Base-by-base conservation (phyloP, 768 basidiomycete genomes). In the Auriculariales sp. region DNA sequence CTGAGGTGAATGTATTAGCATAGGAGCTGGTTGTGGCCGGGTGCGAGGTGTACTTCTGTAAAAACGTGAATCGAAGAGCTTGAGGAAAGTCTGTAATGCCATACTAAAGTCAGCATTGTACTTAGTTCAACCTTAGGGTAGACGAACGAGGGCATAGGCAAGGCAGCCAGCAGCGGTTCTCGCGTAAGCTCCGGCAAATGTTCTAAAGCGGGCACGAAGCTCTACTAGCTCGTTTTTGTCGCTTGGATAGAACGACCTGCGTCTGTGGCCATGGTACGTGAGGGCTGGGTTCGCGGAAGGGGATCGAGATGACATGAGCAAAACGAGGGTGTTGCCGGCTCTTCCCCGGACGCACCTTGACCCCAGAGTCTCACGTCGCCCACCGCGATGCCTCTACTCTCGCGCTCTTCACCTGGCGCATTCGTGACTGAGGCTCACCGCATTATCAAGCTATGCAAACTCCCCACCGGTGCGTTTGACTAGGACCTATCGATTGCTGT, bases 161-260 rank as follows among this genome's bases (percentile, higher is more conserved):
- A 92, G 69, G 50, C 78, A 77, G 12, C 78, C 77, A 7, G 91
- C 68, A 0, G 86, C 86, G 0, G 79, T 83, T 25, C 87, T 77
- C 32, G 71, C 72, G 63, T 90, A 90, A 12, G 87, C 84, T 14
- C 85, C 87, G 48, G 89, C 75, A 58, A 88, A 89, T 0, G 88
- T 91, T 34, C 88, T 72, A 55, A 85, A 79, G 27, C 86, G 72
- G 1, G 88, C 88, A 12, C 88, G 73, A 15, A 91, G 63, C 59
- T 91, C 87, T 22, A 77, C 77, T 48, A 47, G 64, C 49, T 69
- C 64, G 32, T 63, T 57, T 9, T 58, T 54, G 54, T 69, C 68
- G 33, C 60, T 44, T 2, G 65, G 59, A 29, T 56, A 56, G 50
- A 64, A 68, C 5, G 62, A 62, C 7, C 57, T 24, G 5, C 39